Base-by-base conservation (phyloP, 495 filamentous ascomycete genomes). In the Parmelia sp. region DNA sequence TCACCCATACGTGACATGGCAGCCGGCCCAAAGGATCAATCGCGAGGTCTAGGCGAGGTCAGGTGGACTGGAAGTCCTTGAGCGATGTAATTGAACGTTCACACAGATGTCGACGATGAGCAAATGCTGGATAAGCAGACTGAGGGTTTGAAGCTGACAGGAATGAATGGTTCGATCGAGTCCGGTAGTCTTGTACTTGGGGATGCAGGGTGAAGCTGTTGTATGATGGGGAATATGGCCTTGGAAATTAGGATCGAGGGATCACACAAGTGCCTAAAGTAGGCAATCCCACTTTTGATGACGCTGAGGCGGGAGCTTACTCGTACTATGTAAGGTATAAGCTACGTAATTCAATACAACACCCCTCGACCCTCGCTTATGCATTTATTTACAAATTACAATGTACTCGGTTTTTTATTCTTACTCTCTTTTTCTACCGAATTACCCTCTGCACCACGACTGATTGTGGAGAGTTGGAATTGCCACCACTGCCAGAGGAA, bases 1-100 rank as follows among this genome's bases (percentile, higher is more conserved):
- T 65, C 65, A 57, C 77, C 74, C 69, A 78, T 78, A 31, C 76
- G 78, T 70, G 80, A 78, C 79, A 82, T 82, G 49, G 27, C 27
- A 31, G 19, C 25, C 31, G 14, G 15, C 17, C 17, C 14, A 25
- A 53, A 23, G 27, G 27, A 19, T 29, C 14, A 19, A 31, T 12
- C 7, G 9, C 12, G 14, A 53, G 49, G 8, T 17, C 5, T 11
- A 29, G 31, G 49, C 14, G 4, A 6, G 19, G 10, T 53, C 5
- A 6, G 12, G 12, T 31, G 11, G 49, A 31, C 31, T 53, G 49
- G n/a, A 31, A 17, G 49, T 31, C 25, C 49, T 17, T 19, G 5
- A 53, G 25, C 14, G 31, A 31, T 31, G 49, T 31, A 31, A 19
- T 53, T 31, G 49, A 31, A 0, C 27, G 49, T 5, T 29, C 49